Evolutionary conservation across 2,329 filamentous ascomycete species (phyloP), one percentile per base, ranked within the genome.

Genomic region (Pseudogymnoascus sp.): DNA sequence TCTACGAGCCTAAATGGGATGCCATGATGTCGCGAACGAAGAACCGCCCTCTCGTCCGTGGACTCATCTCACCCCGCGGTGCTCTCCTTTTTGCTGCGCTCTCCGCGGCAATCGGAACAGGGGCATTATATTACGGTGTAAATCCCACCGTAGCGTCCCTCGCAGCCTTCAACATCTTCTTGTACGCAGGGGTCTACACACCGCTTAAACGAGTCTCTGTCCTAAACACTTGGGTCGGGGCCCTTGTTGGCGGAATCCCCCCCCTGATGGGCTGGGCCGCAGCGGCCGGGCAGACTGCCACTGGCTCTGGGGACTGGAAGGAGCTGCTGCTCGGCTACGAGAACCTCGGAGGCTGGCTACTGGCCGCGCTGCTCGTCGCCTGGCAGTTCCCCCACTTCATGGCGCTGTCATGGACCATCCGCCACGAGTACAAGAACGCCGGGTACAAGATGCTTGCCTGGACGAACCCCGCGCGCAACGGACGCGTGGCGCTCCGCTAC

Each of bases 371-470:
- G 5, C 79, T 99, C 4, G 96, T 96, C 68, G 89, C 92, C 10
- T 99, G 94, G 94, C 93, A 99, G 73, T 97, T 99, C 72, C 92
- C 94, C 2, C 94, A 99, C 76, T 99, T 99, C 79, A 97, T 97
- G 82, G 89, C 92, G 0, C 81, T 99, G 21, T 92, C 90, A 55
- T 95, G 93, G 84, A 81, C 84, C 3, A 96, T 97, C 64, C 83
- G 91, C 17, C 87, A 95, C 7, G 94, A 99, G 74, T 99, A 99
- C 79, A 88, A 86, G 66, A 80, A 78, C 9, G 86, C 84, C 0
- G 86, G 85, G 7, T 81, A 88, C 70, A 80, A 81, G 66, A 89
- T 89, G 94, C 80, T 97, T 3, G 85, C 84, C 58, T 97, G 92
- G 87, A 87, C 89, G 5, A 93, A 97, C 72, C 91, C 92, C 0